Conservation (phyloP, 768 basidiomycete genomes). For the Psilocybe subaeruginosa region DNA sequence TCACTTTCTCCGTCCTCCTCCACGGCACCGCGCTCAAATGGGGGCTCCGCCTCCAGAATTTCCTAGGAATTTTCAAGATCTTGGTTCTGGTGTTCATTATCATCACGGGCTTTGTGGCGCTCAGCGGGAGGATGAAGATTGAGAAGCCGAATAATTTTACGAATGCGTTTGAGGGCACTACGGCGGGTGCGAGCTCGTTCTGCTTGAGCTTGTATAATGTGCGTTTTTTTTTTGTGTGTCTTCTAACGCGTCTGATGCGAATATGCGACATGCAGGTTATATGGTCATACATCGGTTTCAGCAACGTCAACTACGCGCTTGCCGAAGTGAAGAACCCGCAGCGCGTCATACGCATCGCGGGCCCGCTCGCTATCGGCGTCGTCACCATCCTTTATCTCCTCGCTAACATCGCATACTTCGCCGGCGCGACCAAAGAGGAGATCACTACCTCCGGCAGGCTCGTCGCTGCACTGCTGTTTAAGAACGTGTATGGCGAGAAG, state of each 20-base stretch:
- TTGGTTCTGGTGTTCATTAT: slow-evolving; percentile 49
- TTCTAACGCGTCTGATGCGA: background rate
- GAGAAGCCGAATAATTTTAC: slow-evolving; percentile 36
- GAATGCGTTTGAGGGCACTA: slow-evolving; percentile 44
- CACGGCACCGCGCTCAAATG: slow-evolving; percentile 50
- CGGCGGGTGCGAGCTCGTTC: slow-evolving; percentile 50
- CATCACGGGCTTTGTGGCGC: slow-evolving; percentile 48
- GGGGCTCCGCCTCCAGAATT: slow-evolving; percentile 65
- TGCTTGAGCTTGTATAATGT: slow-evolving; percentile 40
- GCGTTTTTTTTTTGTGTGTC: background rate
- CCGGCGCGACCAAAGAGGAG: slow-evolving; percentile 66
- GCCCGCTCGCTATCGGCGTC: slow-evolving; percentile 57
- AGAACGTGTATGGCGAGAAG: slow-evolving; percentile 60
- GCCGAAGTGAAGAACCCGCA: slow-evolving; percentile 65
- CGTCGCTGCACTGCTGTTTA: slow-evolving; percentile 67
- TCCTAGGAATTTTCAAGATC: slow-evolving; percentile 63
- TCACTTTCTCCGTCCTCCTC: slow-evolving; percentile 38
- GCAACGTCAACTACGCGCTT: slow-evolving; percentile 69
- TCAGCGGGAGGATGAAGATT: slow-evolving; percentile 37
- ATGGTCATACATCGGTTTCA: slow-evolving; percentile 61
- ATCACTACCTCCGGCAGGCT: slow-evolving; percentile 60
- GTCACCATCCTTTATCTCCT: slow-evolving; percentile 61
- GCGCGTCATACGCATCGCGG: slow-evolving; percentile 65
- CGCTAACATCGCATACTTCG: slow-evolving; percentile 69
- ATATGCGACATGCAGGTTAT: slow-evolving; percentile 37